These are phyloP conservation scores for Amanita rubescens DNA, from an alignment of 768 basidiomycete species.

Conservation along the genomic window DNA sequence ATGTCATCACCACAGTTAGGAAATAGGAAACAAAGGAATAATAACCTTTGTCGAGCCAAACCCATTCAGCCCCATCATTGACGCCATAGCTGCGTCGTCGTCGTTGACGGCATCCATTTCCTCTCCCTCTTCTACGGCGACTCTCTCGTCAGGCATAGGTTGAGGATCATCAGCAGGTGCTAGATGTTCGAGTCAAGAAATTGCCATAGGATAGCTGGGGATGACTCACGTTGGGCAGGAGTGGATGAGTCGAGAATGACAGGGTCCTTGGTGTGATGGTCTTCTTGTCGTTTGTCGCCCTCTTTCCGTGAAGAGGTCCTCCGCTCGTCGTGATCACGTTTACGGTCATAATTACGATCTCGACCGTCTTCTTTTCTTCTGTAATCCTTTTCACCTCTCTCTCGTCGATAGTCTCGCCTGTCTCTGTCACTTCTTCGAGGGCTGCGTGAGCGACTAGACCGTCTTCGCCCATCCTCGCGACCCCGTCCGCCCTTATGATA, in stretches of 20 bases:
- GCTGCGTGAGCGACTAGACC: constrained; percentile 44
- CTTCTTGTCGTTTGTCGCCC: constrained; percentile 10
- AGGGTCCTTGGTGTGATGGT: not conserved
- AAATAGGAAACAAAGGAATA: not conserved
- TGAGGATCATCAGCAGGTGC: not conserved
- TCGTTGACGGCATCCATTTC: constrained; percentile 49
- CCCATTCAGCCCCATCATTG: constrained; percentile 81
- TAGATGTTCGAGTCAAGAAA: not conserved
- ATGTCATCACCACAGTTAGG: not conserved
- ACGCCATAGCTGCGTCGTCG: constrained; percentile 79
- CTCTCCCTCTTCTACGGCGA: constrained; percentile 36
- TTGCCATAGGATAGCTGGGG: not conserved
- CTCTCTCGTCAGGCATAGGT: constrained; percentile 1
- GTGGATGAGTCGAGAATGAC: not conserved
- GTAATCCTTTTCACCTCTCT: constrained; percentile 19
- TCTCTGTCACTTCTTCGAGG: constrained; percentile 37
- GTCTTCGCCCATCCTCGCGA: constrained; percentile 36
- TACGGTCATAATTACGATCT: constrained; percentile 21
- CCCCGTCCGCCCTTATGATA: constrained; percentile 23
- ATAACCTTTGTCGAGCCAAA: constrained; percentile 87
- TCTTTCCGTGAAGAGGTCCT: constrained; percentile 10
- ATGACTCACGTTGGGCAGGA: not conserved
- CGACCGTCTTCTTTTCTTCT: constrained; percentile 29
- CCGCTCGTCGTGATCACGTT: constrained; percentile 14
- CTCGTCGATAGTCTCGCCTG: constrained; percentile 21